Evolutionary conservation across 2,329 filamentous ascomycete genomes (phyloP), one percentile per base, ranked within the genome.

Genomic region (Calonectria hawksworthii): DNA sequence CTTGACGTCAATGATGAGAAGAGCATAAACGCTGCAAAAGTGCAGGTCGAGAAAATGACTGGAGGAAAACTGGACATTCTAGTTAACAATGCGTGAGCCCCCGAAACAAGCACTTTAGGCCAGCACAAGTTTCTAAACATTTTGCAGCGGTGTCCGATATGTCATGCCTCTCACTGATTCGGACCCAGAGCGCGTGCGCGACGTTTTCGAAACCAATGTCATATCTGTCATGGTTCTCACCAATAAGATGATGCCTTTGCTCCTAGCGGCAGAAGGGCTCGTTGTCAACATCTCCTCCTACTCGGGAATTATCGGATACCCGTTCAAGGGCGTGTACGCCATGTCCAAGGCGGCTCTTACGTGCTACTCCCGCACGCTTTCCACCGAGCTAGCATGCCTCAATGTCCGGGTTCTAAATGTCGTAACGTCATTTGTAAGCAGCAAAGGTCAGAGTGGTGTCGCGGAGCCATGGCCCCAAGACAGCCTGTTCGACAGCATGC

Each of bases 1-100:
- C 82, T 89, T 3, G 87, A 89, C 74, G 86, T 89, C 5, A 85
- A 83, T 16, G 82, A 80, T 7, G 26, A 79, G 11, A 74, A 80
- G 1, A 86, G 83, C 30, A 84, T 89, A 54, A 70, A 74, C 23
- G 68, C 68, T 21, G 77, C 84, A 56, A 83, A 85, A 28, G 79
- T 79, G 4, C 75, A 77, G 6, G 83, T 89, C 44, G 73, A 81
- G 0, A 72, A 78, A 18, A 78, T 83, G 9, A 86, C 86, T 0
- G 84, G 82, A 30, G 85, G 85, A 23, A 82, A 80, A 32, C 79
- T 89, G 10, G 85, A 89, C 74, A 83, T 88, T 51, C 82, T 89
- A 23, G 82, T 88, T 74, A 88, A 88, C 76, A 87, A 88, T 56
- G 78, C 78, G 78, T 78, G 74, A 74, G 75, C 41, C 36, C 11